Evolutionary conservation across 805 yeast species (phyloP), one percentile per base, ranked within the genome.

Genomic region (Hanseniaspora taiwanica): DNA sequence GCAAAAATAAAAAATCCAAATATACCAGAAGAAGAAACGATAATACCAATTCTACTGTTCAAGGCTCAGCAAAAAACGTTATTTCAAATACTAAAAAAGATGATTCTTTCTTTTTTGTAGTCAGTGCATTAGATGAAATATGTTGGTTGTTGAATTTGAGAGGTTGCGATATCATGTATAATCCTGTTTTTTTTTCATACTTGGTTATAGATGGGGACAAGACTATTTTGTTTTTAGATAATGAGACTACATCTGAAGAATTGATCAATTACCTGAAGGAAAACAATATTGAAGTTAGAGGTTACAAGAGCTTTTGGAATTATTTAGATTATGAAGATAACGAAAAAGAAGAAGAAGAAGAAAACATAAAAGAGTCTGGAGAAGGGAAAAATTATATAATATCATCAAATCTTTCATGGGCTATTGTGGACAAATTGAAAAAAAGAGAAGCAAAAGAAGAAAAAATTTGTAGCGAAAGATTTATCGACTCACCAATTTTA

Each of bases 101-200:
- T 2, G 36, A 25, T 24, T 53, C 71, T 42, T 47, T 57, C 46
- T 70, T 74, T 2, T 65, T 83, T 36, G 63, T 86, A 12, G 65
- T 83, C 3, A 67, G 76, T n/a, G 76, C 86, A 1, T 60, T 87
- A 39, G 96, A 89, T 62, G 95, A 87, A 49, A 74, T 86, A 46
- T 91, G 94, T 6, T 87, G 96, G 96, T 61, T 86, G 34, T 71
- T 86, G 54, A 89, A 89, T 54, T 62, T 89, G 42, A 74, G 98
- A 47, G 83, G 87, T 4, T 72, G 69, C 18, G 97, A 89, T 56
- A 78, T 89, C 43, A 78, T 78, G 4, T 89, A 71, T 55, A 79
- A 80, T 52, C 96, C 97, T 0, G 89, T 86, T 2, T 91, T 89
- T 56, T 85, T 76, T 59, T 66, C 87, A 7, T 72, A 72, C 46